Conservation (phyloP, 2,329 filamentous ascomycete species). For the Diaporthe citriasiana region DNA sequence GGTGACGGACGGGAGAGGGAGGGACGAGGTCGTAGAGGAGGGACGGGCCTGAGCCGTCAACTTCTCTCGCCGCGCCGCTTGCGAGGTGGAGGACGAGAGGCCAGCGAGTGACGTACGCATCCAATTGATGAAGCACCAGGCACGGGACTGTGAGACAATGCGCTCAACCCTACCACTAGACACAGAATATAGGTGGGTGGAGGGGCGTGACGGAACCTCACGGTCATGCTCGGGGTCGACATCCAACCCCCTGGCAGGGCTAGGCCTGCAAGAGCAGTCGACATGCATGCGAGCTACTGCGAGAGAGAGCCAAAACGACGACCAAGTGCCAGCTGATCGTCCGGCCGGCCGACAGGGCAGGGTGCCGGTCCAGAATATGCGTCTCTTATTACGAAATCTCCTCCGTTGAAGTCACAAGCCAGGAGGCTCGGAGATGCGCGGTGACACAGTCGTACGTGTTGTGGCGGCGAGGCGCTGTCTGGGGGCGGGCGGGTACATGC, state of each 20-base stretch:
- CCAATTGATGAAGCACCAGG: background rate
- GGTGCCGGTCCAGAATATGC: background rate
- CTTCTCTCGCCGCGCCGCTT: background rate
- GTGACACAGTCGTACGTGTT: constrained; percentile 28
- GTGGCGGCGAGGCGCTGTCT: constrained; percentile 20
- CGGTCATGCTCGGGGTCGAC: constrained; percentile 15
- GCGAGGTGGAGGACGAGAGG: background rate
- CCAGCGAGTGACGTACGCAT: constrained; percentile 20
- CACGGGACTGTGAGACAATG: constrained; percentile 39
- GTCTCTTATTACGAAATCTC: background rate
- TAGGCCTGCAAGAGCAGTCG: constrained; percentile 10
- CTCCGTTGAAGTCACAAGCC: background rate
- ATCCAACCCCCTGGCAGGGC: constrained; percentile 19
- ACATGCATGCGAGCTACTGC: constrained; percentile 36
- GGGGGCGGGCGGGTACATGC: constrained; percentile 3
- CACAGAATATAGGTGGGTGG: background rate
- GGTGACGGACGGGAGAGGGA: constrained; percentile 8
- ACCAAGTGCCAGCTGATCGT: constrained; percentile 10
- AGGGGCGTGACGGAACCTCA: constrained; percentile 2
- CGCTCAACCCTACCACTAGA: constrained; percentile 31
- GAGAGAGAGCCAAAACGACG: constrained; percentile 14
- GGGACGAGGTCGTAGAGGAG: background rate
- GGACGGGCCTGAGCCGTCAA: background rate
- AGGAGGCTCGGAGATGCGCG: constrained; percentile 16
- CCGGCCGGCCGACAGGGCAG: background rate